Base-by-base conservation (phyloP, 257 asterid genomes). In the Gentiana macrophylla region DNA sequence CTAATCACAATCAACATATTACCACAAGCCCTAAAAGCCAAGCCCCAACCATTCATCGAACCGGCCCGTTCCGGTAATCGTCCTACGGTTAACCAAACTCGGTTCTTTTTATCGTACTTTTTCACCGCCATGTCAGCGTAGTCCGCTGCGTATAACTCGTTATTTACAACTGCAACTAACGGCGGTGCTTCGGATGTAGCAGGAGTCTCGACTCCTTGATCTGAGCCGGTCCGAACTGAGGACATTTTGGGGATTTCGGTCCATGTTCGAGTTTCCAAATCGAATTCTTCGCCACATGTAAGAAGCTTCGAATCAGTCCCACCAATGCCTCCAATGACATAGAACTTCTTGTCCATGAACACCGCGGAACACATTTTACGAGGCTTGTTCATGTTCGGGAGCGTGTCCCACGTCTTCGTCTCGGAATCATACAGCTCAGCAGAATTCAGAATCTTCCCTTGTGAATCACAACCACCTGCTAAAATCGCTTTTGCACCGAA, bases 321-420 rank as follows among this genome's bases (percentile, higher is more conserved):
- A n/a, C 80, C 84, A 7, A 74, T 69, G 13, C 94, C 97, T 32
- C 97, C 97, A 32, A 88, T 60, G 1, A 88, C 95, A 4, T 80
- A 84, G 61, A 82, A 88, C 7, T 82, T 84, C 15, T 80, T 72
- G 2, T 87, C 84, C 84, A 87, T 84, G 74, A 87, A 84, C 6
- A 85, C 94, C 1, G 70, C 95, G 0, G 98, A 91, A 57, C 98
- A 91, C 96, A 87, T 87, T 55, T 87, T 91, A 49, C 98, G 66
- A 0, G 88, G 74, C 50, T 79, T 81, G 3, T 74, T 80, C 98
- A 91, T 91, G 63, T 70, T 74, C 0, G 84, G 92, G 55, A 91
- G 87, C 0, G 77, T 72, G 8, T 5, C 67, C 96, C 96, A 91
- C 0, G 72, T 67, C 44, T 78, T 70, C 34, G 36, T 45, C 64